These are phyloP conservation scores for Tricladium varicosporioides DNA, from an alignment of 2,329 filamentous ascomycete genomes.

Conservation along the genomic window DNA sequence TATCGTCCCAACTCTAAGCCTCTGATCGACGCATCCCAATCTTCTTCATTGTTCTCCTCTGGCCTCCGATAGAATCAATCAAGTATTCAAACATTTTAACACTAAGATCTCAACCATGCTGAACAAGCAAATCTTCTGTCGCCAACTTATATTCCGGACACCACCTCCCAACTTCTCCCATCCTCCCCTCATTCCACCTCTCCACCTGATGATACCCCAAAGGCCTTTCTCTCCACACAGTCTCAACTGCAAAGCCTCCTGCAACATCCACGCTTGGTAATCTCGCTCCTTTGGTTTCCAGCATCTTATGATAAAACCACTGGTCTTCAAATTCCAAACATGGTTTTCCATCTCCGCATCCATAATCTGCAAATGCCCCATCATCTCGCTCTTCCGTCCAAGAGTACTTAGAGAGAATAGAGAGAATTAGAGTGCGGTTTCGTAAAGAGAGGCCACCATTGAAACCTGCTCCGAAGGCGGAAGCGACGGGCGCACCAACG, in stretches of 20 bases:
- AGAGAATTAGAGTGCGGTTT: no score
- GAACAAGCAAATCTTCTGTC: neutral
- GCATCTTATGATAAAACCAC: slow-evolving; percentile 49
- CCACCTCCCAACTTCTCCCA: slow-evolving; percentile 35
- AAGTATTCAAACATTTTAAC: no score
- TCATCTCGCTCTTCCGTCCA: slow-evolving; percentile 19
- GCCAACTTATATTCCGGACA: neutral
- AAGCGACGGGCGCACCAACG: no score
- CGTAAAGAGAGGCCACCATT: no score
- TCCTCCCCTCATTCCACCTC: slow-evolving; percentile 39
- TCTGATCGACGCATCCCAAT: no score
- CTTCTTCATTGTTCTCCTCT: no score
- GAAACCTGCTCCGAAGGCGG: no score
- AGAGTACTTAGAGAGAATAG: no score
- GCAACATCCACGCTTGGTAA: slow-evolving; percentile 31
- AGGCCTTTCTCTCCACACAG: slow-evolving; percentile 43
- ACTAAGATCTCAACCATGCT: no score
- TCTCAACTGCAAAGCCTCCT: slow-evolving; percentile 46
- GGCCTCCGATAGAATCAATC: no score
- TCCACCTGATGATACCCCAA: slow-evolving; percentile 49
- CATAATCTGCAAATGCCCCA: slow-evolving; percentile 32
- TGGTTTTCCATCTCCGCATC: slow-evolving; percentile 19
- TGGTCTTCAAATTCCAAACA: slow-evolving; percentile 49
- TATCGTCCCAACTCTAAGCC: no score
- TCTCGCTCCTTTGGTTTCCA: slow-evolving; percentile 21